Conservation (phyloP, 2,329 filamentous ascomycete genomes). For the Calonectria ilicicola region DNA sequence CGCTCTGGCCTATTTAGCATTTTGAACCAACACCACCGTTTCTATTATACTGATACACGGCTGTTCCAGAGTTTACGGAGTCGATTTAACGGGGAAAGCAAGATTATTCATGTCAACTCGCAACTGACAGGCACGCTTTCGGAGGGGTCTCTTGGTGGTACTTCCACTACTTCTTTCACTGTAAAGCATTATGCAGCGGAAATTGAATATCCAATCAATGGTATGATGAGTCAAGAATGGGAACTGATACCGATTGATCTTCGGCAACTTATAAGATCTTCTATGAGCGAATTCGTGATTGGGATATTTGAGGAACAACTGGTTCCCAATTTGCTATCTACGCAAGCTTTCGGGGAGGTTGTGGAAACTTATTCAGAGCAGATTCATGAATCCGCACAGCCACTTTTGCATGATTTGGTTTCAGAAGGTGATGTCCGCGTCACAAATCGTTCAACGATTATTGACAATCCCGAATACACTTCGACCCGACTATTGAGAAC, state of each 20-base stretch:
- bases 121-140: constrained; percentile 69
- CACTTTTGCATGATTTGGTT: no score
- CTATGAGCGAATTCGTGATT: constrained; percentile 93
- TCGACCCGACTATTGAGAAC: no score
- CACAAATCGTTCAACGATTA: no score
- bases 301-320: constrained; percentile 53
- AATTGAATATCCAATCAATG: constrained; percentile 90
- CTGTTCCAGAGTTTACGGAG: constrained; percentile 91
- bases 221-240: constrained; percentile 93
- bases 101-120: constrained; percentile 84
- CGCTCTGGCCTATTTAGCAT: constrained; percentile 92
- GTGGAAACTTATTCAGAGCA: no score
- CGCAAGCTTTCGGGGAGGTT: no score
- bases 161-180: constrained; percentile 89
- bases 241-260: constrained; percentile 96
- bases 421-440: no score
- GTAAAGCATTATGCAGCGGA: constrained; percentile 97
- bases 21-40: constrained; percentile 92
- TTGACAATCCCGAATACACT: no score
- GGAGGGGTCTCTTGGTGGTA: constrained; percentile 77
- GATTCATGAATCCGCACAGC: no score
- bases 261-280: constrained; percentile 91
- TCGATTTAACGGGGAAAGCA: constrained; percentile 94
- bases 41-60: constrained; percentile 89
- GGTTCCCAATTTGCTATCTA: no score